phyloP scores from a whole-genome alignment of 768 basidiomycete species.

The Hericium erinaceus region DNA sequence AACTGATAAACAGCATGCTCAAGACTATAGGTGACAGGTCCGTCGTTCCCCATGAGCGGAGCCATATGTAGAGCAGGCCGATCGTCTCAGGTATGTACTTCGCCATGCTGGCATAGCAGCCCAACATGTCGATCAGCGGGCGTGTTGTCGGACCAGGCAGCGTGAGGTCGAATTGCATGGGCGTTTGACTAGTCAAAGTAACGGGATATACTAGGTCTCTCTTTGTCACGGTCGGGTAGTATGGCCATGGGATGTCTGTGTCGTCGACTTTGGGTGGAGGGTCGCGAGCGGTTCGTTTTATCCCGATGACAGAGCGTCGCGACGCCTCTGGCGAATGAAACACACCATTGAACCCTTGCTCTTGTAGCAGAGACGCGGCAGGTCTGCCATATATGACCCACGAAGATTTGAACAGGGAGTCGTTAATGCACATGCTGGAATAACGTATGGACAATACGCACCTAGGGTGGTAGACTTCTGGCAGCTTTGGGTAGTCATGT shows the following conservation, averaged over 20 bases:
- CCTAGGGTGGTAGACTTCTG: too few species aligned
- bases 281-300: background rate
- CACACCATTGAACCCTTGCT: background rate
- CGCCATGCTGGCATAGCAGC: conserved; percentile 1
- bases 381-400: too few species aligned
- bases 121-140: conserved; percentile 2
- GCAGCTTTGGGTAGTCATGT: too few species aligned
- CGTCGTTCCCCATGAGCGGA: conserved; percentile 10
- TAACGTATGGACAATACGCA: too few species aligned
- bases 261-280: background rate
- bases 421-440: too few species aligned
- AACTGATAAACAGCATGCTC: conserved; percentile 9
- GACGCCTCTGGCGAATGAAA: background rate
- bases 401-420: too few species aligned
- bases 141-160: conserved; percentile 7
- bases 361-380: too few species aligned
- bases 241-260: conserved; percentile 6
- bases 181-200: conserved; percentile 4
- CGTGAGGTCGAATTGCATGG: conserved; percentile 7
- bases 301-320: background rate
- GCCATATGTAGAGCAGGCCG: conserved; percentile 8
- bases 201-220: conserved; percentile 9
- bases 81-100: background rate
- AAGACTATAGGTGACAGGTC: conserved; percentile 7
- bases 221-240: conserved; percentile 1